Base-by-base conservation (phyloP, 345 rosid species). In the Eucalyptus paniculata region DNA sequence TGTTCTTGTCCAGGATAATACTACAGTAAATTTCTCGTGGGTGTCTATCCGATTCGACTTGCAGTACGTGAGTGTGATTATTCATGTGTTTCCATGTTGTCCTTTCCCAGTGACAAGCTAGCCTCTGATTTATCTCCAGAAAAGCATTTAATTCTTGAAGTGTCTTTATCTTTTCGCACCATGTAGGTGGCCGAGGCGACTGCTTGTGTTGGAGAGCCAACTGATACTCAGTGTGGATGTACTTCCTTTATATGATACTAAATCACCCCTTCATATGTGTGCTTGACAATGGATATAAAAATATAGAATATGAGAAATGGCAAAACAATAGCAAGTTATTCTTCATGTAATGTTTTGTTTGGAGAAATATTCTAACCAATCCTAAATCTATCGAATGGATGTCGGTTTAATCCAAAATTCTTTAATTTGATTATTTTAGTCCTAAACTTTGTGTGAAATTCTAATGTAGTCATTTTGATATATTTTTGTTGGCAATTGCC, bases 361-460 rank as follows among this genome's bases (percentile, higher is more conserved):
- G 8, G 69, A 60, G 4, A 28, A 60, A 60, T 60, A 28, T 13
- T 6, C 34, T 3, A 28, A 28, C 32, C 16, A 28, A 30, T 60
- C 8, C 16, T 26, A 12, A 60, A 28, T 26, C 32, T 12, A 60
- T 60, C 1, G 8, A 60, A 28, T 12, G n/a, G 67, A 60, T 60
- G 16, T 12, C 0, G 8, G 2, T 28, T 60, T 30, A 13, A 60
- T 12, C 15, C n/a, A 11, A 60, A 13, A 60, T 12, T 60, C 15
- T 28, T 60, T 13, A 60, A 60, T 30, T 60, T 28, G 4, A 8
- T 28, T 28, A 60, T 28, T 60, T 60, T 60, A 28, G 16, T 28
- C 8, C 0, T 6, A 0, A 60, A 12, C 4, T 30, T 28, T 13
- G 8, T 1, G 16, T 28, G 10, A 60, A 60, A 28, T 60, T 60